These are phyloP conservation scores for Collariella sp. DNA, from an alignment of 495 filamentous ascomycete species.

Conservation along the genomic window DNA sequence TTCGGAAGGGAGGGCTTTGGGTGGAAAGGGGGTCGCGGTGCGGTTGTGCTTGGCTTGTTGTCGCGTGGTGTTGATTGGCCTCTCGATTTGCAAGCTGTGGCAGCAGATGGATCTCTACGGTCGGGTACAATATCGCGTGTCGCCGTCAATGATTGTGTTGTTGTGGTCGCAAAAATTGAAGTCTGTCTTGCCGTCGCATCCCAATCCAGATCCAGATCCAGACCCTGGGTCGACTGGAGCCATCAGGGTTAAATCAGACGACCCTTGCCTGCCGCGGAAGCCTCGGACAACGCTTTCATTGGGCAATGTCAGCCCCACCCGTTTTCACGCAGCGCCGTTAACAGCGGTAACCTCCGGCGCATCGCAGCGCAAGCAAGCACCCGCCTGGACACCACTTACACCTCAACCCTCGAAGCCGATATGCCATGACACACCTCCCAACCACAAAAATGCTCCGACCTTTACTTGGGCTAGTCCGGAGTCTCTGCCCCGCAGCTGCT, in stretches of 20 bases:
- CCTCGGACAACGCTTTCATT: slow-evolving; percentile 2
- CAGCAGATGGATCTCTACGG: no score
- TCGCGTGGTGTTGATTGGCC: no score
- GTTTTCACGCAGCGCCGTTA: background rate
- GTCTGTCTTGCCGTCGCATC: no score
- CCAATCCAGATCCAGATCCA: no score
- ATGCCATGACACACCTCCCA: background rate
- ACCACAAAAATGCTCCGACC: slow-evolving; percentile 8
- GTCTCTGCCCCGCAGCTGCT: background rate
- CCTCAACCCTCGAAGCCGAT: background rate
- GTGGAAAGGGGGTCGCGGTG: background rate
- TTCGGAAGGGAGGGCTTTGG: background rate
- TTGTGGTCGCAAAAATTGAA: no score
- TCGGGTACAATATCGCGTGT: background rate
- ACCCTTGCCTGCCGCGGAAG: background rate
- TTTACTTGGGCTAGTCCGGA: background rate
- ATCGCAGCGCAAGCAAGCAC: background rate
- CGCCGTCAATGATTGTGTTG: background rate
- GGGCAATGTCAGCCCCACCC: background rate
- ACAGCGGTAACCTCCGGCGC: background rate
- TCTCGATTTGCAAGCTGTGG: no score
- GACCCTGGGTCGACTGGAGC: no score
- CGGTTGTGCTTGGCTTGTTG: background rate
- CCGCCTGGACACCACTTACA: background rate
- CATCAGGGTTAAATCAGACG: no score